Evolutionary conservation across 148 eudicot species (phyloP).

Genomic region (Cornus controversa): DNA sequence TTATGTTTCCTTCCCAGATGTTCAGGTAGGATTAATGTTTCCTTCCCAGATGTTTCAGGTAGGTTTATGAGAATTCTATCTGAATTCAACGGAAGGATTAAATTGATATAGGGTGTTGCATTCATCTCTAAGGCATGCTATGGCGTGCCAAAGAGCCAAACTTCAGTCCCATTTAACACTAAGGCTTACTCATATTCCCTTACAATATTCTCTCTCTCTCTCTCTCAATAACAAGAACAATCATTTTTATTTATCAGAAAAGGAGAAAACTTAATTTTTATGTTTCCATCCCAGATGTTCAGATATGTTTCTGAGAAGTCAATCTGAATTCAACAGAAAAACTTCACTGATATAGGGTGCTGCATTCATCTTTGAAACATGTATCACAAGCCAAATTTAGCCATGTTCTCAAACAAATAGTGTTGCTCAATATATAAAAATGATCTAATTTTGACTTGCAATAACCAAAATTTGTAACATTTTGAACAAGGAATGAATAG

Average conservation of each 20-base stretch:
- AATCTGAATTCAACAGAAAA: conserved; percentile 16
- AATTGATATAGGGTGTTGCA: conserved; percentile 19
- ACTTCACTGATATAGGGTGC: conserved; percentile 5
- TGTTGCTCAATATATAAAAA: not conserved
- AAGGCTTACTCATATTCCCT: no score
- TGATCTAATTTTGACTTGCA: not conserved
- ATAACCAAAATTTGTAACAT: not conserved
- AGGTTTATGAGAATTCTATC: conserved; percentile 5
- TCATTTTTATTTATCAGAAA: no score
- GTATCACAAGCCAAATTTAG: conserved; percentile 17
- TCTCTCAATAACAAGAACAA: no score
- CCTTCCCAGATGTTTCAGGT: conserved; percentile 19
- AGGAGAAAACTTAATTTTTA: not conserved
- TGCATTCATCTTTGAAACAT: conserved; percentile 34
- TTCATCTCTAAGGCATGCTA: conserved; percentile 34
- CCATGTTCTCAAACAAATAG: not conserved
- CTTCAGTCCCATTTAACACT: conserved; percentile 18
- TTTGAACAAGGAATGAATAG: not conserved
- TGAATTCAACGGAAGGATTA: conserved; percentile 15
- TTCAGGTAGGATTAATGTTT: conserved; percentile 10
- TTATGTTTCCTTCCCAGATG: conserved; percentile 19
- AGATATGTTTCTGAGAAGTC: conserved; percentile 2
- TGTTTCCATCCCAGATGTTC: conserved; percentile 21
- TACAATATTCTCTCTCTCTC: no score
- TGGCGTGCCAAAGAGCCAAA: conserved; percentile 24